Percentiles rank a stretch among this genome's conserved stretches.
Evolutionary conservation across 2,329 filamentous ascomycete species (phyloP).

Genomic region (Periconia macrospinosa): DNA sequence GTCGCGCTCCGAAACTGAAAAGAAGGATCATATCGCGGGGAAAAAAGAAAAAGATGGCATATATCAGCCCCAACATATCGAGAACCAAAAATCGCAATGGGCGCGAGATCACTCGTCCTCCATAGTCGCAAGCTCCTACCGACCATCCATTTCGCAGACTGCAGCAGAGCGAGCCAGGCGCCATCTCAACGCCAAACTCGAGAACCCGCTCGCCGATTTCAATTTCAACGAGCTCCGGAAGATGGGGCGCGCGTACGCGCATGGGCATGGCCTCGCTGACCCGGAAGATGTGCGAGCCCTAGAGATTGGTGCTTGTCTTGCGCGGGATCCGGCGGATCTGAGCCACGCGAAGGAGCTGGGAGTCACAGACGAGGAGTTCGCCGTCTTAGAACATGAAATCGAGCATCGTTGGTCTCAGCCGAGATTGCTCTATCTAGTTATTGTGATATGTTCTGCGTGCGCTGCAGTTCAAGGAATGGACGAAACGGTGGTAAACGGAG

Average conservation of each 20-base stretch:
- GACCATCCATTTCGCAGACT: conserved; percentile 36
- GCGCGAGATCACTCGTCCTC: conserved; percentile 1
- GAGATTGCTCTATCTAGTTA: conserved; percentile 62
- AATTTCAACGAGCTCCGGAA: conserved; percentile 54
- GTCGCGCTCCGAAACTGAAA: background rate
- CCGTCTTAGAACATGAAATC: conserved; percentile 61
- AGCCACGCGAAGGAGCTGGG: conserved; percentile 33
- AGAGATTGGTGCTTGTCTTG: conserved; percentile 32
- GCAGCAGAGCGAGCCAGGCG: conserved; percentile 34
- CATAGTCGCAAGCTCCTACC: conserved; percentile 9
- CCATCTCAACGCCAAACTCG: conserved; percentile 54
- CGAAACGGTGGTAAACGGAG: conserved; percentile 61
- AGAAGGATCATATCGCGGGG: conserved; percentile 1
- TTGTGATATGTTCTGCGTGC: conserved; percentile 64
- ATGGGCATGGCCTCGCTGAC: conserved; percentile 50
- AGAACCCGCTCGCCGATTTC: conserved; percentile 56
- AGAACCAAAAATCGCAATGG: conserved; percentile 10
- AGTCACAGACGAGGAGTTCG: conserved; percentile 60
- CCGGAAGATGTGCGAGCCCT: conserved; percentile 33
- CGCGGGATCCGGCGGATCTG: conserved; percentile 23
- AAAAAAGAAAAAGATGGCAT: conserved; percentile 10
- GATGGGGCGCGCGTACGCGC: conserved; percentile 62
- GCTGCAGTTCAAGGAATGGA: conserved; percentile 73
- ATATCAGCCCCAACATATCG: conserved; percentile 10
- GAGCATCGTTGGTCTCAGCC: conserved; percentile 70